Conservation (phyloP, 73 alveolate species). For the Stentor roeselii region DNA sequence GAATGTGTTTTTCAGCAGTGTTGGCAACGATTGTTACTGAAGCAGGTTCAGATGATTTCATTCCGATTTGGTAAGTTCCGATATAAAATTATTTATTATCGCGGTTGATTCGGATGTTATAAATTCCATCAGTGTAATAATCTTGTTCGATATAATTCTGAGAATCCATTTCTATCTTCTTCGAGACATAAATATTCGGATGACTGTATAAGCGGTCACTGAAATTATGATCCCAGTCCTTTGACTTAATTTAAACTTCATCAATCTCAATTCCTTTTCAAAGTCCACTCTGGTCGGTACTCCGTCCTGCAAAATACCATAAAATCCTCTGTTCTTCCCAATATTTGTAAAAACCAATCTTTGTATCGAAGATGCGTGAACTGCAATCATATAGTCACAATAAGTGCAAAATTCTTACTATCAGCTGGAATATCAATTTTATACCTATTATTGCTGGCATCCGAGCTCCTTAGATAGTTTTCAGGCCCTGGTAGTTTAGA, state of each 20-base stretch:
- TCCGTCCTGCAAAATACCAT: background rate
- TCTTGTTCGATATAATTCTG: background rate
- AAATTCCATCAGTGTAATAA: background rate
- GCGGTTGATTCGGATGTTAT: background rate
- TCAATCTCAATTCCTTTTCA: background rate
- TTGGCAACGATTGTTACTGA: background rate
- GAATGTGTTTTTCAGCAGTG: background rate
- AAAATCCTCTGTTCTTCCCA: background rate
- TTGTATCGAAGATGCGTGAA: background rate
- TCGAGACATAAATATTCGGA: background rate
- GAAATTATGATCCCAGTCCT: background rate
- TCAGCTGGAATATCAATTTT: background rate
- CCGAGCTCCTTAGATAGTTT: background rate
- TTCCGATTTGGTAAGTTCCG: constrained; percentile 7
- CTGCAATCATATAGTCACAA: background rate
- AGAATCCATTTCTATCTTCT: too few relatives aligned
- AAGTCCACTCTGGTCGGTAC: background rate
- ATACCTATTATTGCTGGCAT: background rate
- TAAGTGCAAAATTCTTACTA: background rate
- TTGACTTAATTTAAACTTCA: background rate
- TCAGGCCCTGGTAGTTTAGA: background rate
- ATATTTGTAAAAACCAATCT: background rate
- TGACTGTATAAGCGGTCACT: background rate
- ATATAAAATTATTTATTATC: background rate
- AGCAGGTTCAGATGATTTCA: background rate